Evolutionary conservation across 108 stramenopile genomes (phyloP).

Genomic region (Schizochytrium sp.): DNA sequence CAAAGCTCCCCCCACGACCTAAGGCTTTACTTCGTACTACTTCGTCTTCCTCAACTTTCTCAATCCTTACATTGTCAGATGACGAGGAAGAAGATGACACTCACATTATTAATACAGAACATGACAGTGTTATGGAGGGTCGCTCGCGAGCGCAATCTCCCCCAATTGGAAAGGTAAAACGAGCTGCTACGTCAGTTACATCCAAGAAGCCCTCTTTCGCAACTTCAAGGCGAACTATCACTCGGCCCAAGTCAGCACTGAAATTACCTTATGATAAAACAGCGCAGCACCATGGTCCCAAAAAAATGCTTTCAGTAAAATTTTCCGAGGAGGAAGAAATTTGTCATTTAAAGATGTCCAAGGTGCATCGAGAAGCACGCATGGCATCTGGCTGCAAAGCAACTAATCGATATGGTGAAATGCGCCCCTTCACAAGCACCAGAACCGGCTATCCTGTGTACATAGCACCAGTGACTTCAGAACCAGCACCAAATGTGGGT

Average conservation of each 20-base stretch:
- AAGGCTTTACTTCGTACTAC: too few species aligned
- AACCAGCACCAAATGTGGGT: too few species aligned
- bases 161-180: too few species aligned
- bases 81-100: too few species aligned
- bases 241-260: conserved; percentile 42
- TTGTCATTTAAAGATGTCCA: background rate
- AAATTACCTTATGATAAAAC: background rate
- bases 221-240: background rate
- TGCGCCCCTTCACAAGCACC: conserved; percentile 37
- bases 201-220: background rate
- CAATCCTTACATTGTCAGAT: too few species aligned
- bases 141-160: too few species aligned
- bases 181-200: background rate
- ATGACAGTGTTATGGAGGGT: too few species aligned
- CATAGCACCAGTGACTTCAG: background rate
- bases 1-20: too few species aligned
- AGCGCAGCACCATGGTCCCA: background rate
- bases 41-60: too few species aligned
- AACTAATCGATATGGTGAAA: conserved; percentile 14
- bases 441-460: background rate
- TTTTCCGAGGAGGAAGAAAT: conserved; percentile 44
- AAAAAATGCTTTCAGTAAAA: background rate
- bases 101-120: too few species aligned
- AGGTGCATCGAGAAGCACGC: conserved; percentile 33
- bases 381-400: conserved; percentile 13